These are phyloP conservation scores for Arthrobotrys sinensis DNA, from an alignment of 2,329 filamentous ascomycete species.

Conservation along the genomic window DNA sequence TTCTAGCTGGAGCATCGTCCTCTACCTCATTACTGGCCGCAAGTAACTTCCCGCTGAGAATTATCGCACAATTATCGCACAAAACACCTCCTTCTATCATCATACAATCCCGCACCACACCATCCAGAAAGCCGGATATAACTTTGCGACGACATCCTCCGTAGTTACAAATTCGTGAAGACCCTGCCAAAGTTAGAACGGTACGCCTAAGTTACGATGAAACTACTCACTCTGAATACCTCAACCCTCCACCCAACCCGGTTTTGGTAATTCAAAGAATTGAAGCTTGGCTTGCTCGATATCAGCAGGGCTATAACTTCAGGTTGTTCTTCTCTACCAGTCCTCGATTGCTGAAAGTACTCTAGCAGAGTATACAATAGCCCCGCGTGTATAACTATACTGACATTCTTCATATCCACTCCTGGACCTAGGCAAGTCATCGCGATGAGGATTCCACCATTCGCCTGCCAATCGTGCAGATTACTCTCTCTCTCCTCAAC, in stretches of 20 bases:
- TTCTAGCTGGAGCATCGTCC: background rate
- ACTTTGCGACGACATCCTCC: background rate
- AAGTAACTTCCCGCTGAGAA: background rate
- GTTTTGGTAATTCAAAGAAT: background rate
- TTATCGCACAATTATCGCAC: conserved; percentile 6
- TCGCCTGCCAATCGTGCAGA: background rate
- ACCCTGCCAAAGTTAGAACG: background rate
- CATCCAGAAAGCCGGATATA: background rate
- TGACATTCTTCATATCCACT: background rate
- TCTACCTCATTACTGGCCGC: background rate
- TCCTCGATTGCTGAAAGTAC: background rate
- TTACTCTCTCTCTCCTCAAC: background rate
- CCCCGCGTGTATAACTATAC: background rate
- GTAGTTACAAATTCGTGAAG: background rate
- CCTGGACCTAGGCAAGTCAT: background rate
- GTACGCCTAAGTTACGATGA: too few species aligned
- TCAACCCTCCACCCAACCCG: background rate
- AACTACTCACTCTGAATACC: background rate
- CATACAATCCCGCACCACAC: background rate
- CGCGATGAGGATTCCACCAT: background rate
- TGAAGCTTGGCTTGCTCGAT: background rate
- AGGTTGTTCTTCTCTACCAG: background rate
- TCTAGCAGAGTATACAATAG: background rate
- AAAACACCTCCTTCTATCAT: background rate
- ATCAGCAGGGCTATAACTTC: background rate